Percentiles rank a stretch among this genome's conserved stretches.
These are phyloP conservation scores for Spathaspora arborariae DNA, from an alignment of 805 yeast species.

Conservation along the genomic window DNA sequence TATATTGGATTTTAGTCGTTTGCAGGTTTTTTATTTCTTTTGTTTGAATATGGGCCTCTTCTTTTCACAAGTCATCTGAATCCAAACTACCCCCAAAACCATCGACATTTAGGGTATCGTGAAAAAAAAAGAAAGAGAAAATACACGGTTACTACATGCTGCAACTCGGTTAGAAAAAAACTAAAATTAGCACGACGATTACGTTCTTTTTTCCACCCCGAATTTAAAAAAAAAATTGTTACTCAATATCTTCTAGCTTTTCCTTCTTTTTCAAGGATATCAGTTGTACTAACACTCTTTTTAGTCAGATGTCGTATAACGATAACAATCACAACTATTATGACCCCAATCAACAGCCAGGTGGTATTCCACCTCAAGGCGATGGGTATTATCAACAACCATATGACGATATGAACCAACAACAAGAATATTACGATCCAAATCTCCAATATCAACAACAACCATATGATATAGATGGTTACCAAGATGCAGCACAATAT, in stretches of 20 bases:
- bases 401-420: slow-evolving; percentile 14
- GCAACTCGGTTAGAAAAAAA: background rate
- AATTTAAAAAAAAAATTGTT: background rate
- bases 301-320: slow-evolving; percentile 54
- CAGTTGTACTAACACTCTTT: slow-evolving; percentile 5
- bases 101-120: background rate
- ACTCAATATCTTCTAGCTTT: background rate
- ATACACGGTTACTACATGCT: background rate
- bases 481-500: slow-evolving; percentile 39
- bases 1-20: background rate
- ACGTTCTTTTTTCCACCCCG: background rate
- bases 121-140: background rate
- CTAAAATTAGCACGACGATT: background rate
- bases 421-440: slow-evolving; percentile 51
- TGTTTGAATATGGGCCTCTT: background rate
- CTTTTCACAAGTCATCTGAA: background rate
- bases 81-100: background rate
- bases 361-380: slow-evolving; percentile 11
- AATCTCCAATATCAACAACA: slow-evolving; percentile 46
- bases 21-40: background rate
- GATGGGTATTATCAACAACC: slow-evolving; percentile 31
- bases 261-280: background rate
- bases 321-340: slow-evolving; percentile 49
- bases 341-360: slow-evolving; percentile 40
- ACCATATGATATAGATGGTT: slow-evolving; percentile 47